A percentile compares a stretch with the other conserved stretches of the same genome.
Evolutionary conservation across 2,329 filamentous ascomycete genomes (phyloP).

Genomic region (Stemphylium beticola): DNA sequence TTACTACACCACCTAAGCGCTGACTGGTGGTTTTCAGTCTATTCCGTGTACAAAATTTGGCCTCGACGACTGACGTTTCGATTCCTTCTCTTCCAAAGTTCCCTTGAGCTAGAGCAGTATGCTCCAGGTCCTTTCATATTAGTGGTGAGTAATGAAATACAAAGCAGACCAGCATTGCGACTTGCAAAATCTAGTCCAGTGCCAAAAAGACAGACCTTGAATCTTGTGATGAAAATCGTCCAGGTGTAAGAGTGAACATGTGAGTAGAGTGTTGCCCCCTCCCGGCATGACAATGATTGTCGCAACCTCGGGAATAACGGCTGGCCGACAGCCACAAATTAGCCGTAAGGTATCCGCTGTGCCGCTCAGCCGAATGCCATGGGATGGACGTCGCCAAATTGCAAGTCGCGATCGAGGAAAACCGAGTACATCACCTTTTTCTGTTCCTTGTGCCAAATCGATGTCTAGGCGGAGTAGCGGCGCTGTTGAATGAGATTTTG

Average conservation of each 20-base stretch:
- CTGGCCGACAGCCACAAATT: background rate
- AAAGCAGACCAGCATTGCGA: no score
- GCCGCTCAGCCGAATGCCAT: background rate
- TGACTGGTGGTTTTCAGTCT: background rate
- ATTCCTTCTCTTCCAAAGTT: background rate
- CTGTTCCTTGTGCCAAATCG: background rate
- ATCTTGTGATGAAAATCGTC: background rate
- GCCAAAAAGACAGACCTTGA: background rate
- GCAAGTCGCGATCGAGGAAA: background rate
- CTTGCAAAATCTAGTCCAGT: no score
- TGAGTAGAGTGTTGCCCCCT: background rate
- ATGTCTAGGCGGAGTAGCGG: no score
- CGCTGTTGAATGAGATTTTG: no score
- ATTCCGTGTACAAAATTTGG: background rate
- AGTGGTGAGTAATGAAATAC: no score
- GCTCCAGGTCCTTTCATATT: no score
- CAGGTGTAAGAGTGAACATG: background rate
- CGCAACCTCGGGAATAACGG: background rate
- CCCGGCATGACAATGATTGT: background rate
- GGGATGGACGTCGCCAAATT: no score
- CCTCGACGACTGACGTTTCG: background rate
- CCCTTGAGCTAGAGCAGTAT: no score
- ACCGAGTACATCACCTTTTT: background rate
- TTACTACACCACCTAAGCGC: constrained; percentile 65
- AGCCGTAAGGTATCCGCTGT: background rate